Base-by-base conservation (phyloP, 306 rosid genomes). In the Abrus pulchellus region DNA sequence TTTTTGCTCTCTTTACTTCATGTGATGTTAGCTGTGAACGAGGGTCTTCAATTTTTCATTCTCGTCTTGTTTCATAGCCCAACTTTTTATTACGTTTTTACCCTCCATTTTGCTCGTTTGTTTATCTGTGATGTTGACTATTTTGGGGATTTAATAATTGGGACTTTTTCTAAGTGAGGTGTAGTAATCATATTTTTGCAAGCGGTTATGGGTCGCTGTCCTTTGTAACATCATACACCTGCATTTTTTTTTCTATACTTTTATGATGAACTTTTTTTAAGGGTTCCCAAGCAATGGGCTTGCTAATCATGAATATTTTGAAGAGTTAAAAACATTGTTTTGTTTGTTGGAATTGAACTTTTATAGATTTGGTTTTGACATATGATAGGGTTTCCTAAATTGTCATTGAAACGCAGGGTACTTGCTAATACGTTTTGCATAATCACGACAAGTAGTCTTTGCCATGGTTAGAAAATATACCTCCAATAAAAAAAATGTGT, bases 221-320 rank as follows among this genome's bases (percentile, higher is more conserved):
- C 76, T 76, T 68, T 68, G 67, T 47, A 40, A 61, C 76, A 74
- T 80, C 68, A 72, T 45, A 80, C 86, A 86, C 71, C 90, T 55
- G 75, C 85, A 43, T 55, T 28, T 53, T 54, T 52, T 30, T 5
- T 52, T 65, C 33, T 36, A 7, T 45, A 2, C 5, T 4, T 11
- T 53, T 71, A 5, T 49, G 1, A 12, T 50, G 0, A 11, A 34
- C 13, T 2, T 32, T 20, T 70, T 48, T 13, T 2, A 45, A 38
- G 70, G 48, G 28, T 38, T 13, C 69, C 8, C 13, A 8, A 47
- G 52, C 6, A 63, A 13, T 10, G 5, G 2, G 29, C 6, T 64
- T 14, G 6, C 12, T 40, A 38, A 64, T 14, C 6, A 38, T 40
- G n/a, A 1, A 63, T 63, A 34, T 7, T 63, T 62, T 34, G 1